Evolutionary conservation across 2,329 filamentous ascomycete species (phyloP).

Genomic region (Colletotrichum horii): DNA sequence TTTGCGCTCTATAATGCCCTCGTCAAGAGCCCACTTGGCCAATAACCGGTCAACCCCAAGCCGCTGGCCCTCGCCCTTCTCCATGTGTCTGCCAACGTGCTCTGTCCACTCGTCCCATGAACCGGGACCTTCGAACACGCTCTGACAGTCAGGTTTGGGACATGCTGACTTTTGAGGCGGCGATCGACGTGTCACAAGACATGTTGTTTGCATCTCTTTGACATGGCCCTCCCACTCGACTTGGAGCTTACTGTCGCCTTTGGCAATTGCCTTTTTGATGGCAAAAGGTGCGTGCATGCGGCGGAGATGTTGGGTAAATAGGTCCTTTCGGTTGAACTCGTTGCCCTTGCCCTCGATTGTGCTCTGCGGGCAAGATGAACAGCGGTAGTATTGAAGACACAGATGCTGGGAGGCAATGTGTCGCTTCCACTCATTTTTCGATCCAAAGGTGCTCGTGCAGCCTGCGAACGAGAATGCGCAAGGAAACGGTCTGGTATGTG

Average conservation of each 20-base stretch:
- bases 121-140: constrained; percentile 71
- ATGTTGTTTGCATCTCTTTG: constrained; percentile 75
- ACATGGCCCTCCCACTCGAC: constrained; percentile 69
- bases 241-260: constrained; percentile 64
- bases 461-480: constrained; percentile 88
- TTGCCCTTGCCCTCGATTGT: constrained; percentile 62
- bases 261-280: constrained; percentile 62
- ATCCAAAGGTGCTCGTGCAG: constrained; percentile 82
- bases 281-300: constrained; percentile 86
- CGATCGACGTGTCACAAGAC: constrained; percentile 71
- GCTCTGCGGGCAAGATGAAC: constrained; percentile 63
- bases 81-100: constrained; percentile 89
- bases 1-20: constrained; percentile 65
- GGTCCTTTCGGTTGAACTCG: constrained; percentile 91
- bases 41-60: constrained; percentile 64
- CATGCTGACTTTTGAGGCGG: constrained; percentile 77
- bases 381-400: constrained; percentile 68
- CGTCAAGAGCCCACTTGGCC: constrained; percentile 66
- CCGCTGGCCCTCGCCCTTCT: constrained; percentile 67
- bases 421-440: constrained; percentile 98
- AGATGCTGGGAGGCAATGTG: constrained; percentile 93
- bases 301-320: constrained; percentile 92
- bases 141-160: constrained; percentile 72
- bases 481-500: constrained; percentile 76
- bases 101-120: constrained; percentile 94